Conservation (phyloP, 2,329 filamentous ascomycete genomes). For the Aspergillus fructus region DNA sequence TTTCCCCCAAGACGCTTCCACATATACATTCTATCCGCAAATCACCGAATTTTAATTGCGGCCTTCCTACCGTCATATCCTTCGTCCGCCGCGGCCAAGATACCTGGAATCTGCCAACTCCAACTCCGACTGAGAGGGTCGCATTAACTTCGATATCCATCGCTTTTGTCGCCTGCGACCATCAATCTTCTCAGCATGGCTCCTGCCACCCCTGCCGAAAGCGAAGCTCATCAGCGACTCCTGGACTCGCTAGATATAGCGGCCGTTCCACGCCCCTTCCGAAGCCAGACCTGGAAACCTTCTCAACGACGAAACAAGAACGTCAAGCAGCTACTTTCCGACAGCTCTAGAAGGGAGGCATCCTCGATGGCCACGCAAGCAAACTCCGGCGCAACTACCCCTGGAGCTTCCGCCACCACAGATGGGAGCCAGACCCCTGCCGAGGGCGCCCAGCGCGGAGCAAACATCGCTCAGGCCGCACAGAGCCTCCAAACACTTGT, state of each 20-base stretch:
- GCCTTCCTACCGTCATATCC: too few relatives aligned
- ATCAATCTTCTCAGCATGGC: slow-evolving; percentile 47
- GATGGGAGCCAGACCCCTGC: slow-evolving; percentile 49
- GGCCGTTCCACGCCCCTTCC: slow-evolving; percentile 81
- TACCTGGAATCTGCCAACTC: background rate
- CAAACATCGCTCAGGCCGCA: slow-evolving; percentile 85
- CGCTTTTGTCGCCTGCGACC: background rate
- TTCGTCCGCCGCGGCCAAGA: background rate
- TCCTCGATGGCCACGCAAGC: slow-evolving; percentile 80
- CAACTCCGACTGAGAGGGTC: background rate
- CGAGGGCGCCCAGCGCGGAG: slow-evolving; percentile 37
- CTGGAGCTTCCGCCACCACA: slow-evolving; percentile 43
- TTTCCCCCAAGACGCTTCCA: background rate
- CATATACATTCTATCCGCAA: background rate
- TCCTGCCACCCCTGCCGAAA: slow-evolving; percentile 67
- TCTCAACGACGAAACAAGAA: slow-evolving; percentile 98
- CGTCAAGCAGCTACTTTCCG: slow-evolving; percentile 91
- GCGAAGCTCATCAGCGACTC: slow-evolving; percentile 80
- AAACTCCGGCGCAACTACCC: slow-evolving; percentile 77
- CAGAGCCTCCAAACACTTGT: slow-evolving; percentile 84
- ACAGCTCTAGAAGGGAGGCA: slow-evolving; percentile 85
- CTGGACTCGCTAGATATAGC: slow-evolving; percentile 92
- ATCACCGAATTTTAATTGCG: background rate
- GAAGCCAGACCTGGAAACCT: slow-evolving; percentile 85
- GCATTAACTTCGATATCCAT: background rate